Conservation (phyloP, 805 yeast genomes). For the Jamesozyma gamospora region DNA sequence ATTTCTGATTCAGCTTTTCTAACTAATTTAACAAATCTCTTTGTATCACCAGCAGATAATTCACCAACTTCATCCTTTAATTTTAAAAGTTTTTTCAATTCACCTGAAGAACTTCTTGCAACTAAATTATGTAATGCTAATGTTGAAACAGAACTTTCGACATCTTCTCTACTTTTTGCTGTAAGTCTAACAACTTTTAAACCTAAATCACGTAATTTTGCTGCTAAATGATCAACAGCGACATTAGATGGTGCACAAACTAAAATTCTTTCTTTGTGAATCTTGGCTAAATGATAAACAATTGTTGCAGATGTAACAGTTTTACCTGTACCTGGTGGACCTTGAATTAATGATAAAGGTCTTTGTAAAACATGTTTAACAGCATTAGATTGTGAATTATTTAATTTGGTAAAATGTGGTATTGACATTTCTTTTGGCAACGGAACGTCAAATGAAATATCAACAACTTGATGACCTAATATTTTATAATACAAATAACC, state of each 20-base stretch:
- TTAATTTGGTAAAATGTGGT: constrained; percentile 59
- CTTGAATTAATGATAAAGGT: constrained; percentile 79
- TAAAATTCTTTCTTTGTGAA: constrained; percentile 54
- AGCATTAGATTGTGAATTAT: constrained; percentile 71
- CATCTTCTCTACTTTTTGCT: constrained; percentile 73
- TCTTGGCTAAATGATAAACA: constrained; percentile 59
- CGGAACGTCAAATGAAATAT: constrained; percentile 49
- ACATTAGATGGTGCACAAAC: constrained; percentile 96
- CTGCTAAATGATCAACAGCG: constrained; percentile 85
- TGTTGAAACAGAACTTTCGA: constrained; percentile 51
- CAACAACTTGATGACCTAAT: constrained; percentile 68
- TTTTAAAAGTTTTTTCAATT: constrained; percentile 46
- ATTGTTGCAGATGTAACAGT: constrained; percentile 89
- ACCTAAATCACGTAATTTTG: constrained; percentile 59
- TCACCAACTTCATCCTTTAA: constrained; percentile 62
- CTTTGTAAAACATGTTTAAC: constrained; percentile 55
- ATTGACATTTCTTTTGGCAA: constrained; percentile 54
- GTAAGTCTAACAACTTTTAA: constrained; percentile 67
- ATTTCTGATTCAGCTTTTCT: constrained; percentile 40
- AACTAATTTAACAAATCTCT: constrained; percentile 33
- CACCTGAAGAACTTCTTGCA: constrained; percentile 39
- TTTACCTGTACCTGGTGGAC: constrained; percentile 96
- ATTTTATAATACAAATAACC: constrained; percentile 67
- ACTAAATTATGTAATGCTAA: constrained; percentile 50
- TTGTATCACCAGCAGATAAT: constrained; percentile 45